Conservation (phyloP, 202 grass and related monocot species). For the Panicum hallii region DNA sequence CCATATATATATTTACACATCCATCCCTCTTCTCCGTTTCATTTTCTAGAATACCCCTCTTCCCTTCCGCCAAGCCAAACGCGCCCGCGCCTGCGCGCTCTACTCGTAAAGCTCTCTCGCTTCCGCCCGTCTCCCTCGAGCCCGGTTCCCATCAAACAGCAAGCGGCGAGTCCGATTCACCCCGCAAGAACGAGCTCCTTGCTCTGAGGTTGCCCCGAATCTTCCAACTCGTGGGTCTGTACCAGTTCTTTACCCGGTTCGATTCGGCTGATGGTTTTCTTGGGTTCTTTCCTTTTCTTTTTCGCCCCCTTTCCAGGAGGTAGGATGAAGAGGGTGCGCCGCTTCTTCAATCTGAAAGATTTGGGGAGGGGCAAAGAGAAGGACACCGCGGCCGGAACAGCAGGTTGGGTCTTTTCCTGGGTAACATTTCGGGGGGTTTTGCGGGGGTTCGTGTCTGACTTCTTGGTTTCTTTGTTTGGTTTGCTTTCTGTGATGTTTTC, state of each 20-base stretch:
- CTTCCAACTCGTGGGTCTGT: neutral
- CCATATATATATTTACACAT: neutral
- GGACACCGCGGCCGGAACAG: too few relatives aligned
- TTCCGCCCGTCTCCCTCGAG: neutral
- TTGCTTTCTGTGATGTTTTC: neutral
- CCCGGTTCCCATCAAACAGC: neutral
- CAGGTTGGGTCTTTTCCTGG: neutral
- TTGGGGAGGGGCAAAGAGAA: neutral
- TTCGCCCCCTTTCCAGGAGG: neutral
- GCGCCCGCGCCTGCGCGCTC: too few relatives aligned
- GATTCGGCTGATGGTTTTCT: constrained; percentile 1
- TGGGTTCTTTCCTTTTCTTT: neutral
- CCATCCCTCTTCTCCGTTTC: neutral
- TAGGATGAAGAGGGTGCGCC: constrained; percentile 4
- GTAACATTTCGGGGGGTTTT: neutral
- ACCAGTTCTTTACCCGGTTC: neutral
- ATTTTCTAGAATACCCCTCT: neutral
- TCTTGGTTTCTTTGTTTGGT: neutral
- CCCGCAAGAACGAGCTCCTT: neutral
- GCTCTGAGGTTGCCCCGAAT: neutral
- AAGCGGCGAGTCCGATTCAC: too few relatives aligned
- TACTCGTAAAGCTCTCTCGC: neutral
- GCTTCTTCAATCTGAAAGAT: neutral
- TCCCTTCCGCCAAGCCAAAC: neutral
- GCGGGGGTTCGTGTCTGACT: neutral